Evolutionary conservation across 805 yeast species (phyloP).

Genomic region (Candida suzukii): DNA sequence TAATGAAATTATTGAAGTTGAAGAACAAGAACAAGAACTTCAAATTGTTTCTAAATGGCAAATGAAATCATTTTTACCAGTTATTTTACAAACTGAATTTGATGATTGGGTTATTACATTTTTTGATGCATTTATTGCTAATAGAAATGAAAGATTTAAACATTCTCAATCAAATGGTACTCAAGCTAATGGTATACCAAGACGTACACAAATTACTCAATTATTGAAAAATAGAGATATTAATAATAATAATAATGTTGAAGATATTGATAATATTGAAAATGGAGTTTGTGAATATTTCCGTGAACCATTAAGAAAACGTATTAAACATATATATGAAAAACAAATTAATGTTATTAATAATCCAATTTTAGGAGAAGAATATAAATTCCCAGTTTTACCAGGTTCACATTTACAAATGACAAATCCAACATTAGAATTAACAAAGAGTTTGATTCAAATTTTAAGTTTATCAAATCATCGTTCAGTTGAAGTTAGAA

Average conservation of each 20-base stretch:
- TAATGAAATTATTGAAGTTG: slow-evolving; percentile 34
- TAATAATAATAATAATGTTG: slow-evolving; percentile 7
- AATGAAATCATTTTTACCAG: slow-evolving; percentile 65
- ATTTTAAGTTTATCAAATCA: slow-evolving; percentile 60
- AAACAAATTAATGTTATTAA: slow-evolving; percentile 69
- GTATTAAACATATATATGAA: slow-evolving; percentile 58
- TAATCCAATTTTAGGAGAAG: slow-evolving; percentile 53
- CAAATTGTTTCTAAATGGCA: slow-evolving; percentile 69
- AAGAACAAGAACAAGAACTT: slow-evolving; percentile 29
- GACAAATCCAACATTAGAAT: slow-evolving; percentile 70
- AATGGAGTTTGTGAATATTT: slow-evolving; percentile 49
- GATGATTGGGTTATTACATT: slow-evolving; percentile 80
- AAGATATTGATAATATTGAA: slow-evolving; percentile 11
- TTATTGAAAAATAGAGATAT: slow-evolving; percentile 31
- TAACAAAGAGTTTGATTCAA: slow-evolving; percentile 70
- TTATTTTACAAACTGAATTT: slow-evolving; percentile 72
- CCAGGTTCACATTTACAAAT: slow-evolving; percentile 64
- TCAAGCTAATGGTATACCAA: slow-evolving; percentile 38
- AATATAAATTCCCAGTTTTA: slow-evolving; percentile 65
- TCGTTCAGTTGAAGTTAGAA: slow-evolving; percentile 64
- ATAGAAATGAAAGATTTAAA: slow-evolving; percentile 34
- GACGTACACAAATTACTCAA: slow-evolving; percentile 64
- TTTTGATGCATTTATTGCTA: slow-evolving; percentile 58
- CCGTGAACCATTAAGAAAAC: slow-evolving; percentile 54
- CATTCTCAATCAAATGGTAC: slow-evolving; percentile 1